Evolutionary conservation across 148 eudicot species (phyloP).

Genomic region (Amaranthus cruentus): DNA sequence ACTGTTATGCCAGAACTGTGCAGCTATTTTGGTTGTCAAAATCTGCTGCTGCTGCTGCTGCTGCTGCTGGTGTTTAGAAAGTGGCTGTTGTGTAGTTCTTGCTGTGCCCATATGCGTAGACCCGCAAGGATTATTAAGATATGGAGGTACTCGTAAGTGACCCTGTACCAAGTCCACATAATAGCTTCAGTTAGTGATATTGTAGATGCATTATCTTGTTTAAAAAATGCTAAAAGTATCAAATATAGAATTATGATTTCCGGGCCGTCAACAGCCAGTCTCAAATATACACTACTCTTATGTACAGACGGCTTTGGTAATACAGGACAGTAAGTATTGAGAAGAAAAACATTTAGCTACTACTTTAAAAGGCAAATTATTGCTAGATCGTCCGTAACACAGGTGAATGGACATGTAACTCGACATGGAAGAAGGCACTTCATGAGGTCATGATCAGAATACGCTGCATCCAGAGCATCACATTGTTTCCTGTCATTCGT

Average conservation of each 20-base stretch:
- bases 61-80: slow-evolving; percentile 29
- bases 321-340: too few species aligned
- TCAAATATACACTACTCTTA: too few species aligned
- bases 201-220: too few species aligned
- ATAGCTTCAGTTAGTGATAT: not conserved
- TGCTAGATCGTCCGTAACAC: too few species aligned
- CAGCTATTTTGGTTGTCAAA: slow-evolving; percentile 38
- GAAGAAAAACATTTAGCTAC: too few species aligned
- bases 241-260: too few species aligned
- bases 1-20: slow-evolving; percentile 47
- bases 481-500: not conserved
- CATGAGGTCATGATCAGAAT: not conserved
- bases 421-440: too few species aligned
- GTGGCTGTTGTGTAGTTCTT: slow-evolving; percentile 20
- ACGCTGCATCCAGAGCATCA: not conserved
- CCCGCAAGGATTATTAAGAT: slow-evolving; percentile 26
- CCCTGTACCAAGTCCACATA: slow-evolving; percentile 24
- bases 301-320: too few species aligned
- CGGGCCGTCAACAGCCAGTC: too few species aligned
- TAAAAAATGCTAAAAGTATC: not conserved
- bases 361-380: too few species aligned
- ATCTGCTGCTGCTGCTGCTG: slow-evolving; percentile 26
- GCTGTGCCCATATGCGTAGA: slow-evolving; percentile 21
- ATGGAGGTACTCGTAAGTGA: slow-evolving; percentile 31
- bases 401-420: too few species aligned